phyloP scores from a whole-genome alignment of 208 protist species.

The Trichomonas gallinae region DNA sequence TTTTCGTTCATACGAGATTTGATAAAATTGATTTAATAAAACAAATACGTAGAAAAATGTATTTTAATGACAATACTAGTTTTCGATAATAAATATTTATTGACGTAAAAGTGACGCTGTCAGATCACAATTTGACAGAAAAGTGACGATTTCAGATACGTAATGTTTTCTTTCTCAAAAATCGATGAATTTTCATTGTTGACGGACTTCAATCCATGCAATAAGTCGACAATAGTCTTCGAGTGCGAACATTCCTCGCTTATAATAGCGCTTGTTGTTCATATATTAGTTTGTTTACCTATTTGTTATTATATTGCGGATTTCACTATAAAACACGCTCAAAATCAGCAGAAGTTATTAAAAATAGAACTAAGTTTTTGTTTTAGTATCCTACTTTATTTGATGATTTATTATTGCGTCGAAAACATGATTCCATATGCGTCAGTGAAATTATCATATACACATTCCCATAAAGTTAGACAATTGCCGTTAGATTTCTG shows the following conservation, averaged over 20 bases:
- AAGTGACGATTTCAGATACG: too few relatives aligned
- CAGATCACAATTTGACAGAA: too few relatives aligned
- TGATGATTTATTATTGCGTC: neutral
- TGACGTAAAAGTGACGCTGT: too few relatives aligned
- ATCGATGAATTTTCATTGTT: neutral
- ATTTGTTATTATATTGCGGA: neutral
- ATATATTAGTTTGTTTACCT: neutral
- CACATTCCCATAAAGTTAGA: neutral
- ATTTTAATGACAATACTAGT: too few relatives aligned
- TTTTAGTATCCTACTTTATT: neutral
- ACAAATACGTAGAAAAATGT: too few relatives aligned
- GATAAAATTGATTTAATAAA: too few relatives aligned
- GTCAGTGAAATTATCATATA: neutral
- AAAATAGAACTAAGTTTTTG: neutral
- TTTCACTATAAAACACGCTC: neutral
- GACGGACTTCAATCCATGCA: neutral
- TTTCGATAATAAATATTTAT: too few relatives aligned
- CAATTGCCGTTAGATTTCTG: neutral
- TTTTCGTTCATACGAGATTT: too few relatives aligned
- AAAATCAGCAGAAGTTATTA: neutral
- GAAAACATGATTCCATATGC: neutral
- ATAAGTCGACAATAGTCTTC: neutral
- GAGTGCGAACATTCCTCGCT: neutral
- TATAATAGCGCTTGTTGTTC: neutral
- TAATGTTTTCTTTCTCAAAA: too few relatives aligned